Percentiles rank a stretch among this genome's conserved stretches.
These are phyloP conservation scores for Pythium volutum DNA, from an alignment of 352 stramenopile species.

Conservation along the genomic window DNA sequence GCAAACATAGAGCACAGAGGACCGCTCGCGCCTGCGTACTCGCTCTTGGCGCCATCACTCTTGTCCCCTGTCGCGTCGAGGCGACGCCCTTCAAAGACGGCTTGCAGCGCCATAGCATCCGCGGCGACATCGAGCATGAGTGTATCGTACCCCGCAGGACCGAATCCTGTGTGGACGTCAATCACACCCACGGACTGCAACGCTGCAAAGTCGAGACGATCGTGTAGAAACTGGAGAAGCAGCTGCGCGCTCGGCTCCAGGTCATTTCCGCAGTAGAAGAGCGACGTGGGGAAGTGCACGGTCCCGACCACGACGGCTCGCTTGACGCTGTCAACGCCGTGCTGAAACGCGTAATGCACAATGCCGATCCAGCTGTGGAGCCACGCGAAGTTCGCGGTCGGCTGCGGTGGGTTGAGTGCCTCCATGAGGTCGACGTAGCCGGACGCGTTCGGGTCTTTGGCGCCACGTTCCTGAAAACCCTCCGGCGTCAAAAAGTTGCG, in stretches of 20 bases:
- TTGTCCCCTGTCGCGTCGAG: constrained; percentile 26
- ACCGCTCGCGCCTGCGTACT: constrained; percentile 54
- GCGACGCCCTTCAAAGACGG: constrained; percentile 23
- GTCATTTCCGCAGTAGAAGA: constrained; percentile 87
- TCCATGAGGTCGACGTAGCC: constrained; percentile 76
- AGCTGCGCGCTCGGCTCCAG: constrained; percentile 66
- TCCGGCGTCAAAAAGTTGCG: constrained; percentile 79
- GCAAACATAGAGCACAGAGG: constrained; percentile 41
- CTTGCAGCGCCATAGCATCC: neutral
- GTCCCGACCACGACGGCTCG: constrained; percentile 83
- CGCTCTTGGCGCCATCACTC: constrained; percentile 29
- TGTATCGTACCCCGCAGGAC: constrained; percentile 44
- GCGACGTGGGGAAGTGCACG: constrained; percentile 68
- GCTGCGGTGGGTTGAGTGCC: constrained; percentile 57
- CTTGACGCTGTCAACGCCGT: constrained; percentile 66
- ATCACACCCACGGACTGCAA: constrained; percentile 79
- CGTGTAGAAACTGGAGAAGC: constrained; percentile 57
- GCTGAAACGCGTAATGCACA: constrained; percentile 28
- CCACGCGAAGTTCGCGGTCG: constrained; percentile 34
- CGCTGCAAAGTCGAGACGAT: constrained; percentile 40
- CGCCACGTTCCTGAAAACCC: constrained; percentile 43
- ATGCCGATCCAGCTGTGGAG: constrained; percentile 28
- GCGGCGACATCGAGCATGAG: constrained; percentile 36
- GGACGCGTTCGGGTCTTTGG: constrained; percentile 65
- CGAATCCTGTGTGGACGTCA: constrained; percentile 93